A percentile compares a stretch with the other conserved stretches of the same genome.
phyloP scores from a whole-genome alignment of 2,329 filamentous ascomycete genomes.

The Fusarium sp. region DNA sequence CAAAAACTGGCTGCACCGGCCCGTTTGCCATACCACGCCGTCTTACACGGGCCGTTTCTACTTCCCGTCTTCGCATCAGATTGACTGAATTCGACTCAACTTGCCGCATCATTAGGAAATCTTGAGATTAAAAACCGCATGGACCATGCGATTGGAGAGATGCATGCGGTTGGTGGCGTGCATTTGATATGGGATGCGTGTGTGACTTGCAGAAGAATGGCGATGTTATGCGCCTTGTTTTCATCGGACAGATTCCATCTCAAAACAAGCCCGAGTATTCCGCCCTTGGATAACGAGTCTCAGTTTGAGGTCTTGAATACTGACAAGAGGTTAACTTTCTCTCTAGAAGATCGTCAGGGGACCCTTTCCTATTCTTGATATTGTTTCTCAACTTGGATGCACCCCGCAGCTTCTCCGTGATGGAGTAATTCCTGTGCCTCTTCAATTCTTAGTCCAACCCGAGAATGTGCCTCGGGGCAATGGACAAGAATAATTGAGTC shows the following conservation, averaged over 20 bases:
- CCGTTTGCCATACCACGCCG: slow-evolving; percentile 36
- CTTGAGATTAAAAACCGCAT: slow-evolving; percentile 31
- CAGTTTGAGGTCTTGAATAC: background rate
- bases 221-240: slow-evolving; percentile 17
- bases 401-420: slow-evolving; percentile 40
- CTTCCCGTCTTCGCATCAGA: slow-evolving; percentile 19
- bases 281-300: background rate
- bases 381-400: slow-evolving; percentile 26
- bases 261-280: background rate
- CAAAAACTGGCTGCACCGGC: slow-evolving; percentile 32
- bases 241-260: slow-evolving; percentile 10
- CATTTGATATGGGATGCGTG: slow-evolving; percentile 19
- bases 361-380: slow-evolving; percentile 2
- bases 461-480: slow-evolving; percentile 21
- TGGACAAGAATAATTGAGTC: background rate
- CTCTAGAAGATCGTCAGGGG: slow-evolving; percentile 29
- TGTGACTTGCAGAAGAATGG: slow-evolving; percentile 28
- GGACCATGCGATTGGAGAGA: slow-evolving; percentile 33
- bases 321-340: background rate
- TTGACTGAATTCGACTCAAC: background rate
- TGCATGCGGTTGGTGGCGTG: slow-evolving; percentile 21
- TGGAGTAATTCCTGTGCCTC: slow-evolving; percentile 28
- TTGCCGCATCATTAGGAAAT: background rate
- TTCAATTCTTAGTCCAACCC: slow-evolving; percentile 4
- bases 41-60: slow-evolving; percentile 36